Conservation (phyloP, 2,329 filamentous ascomycete species). For the Colletotrichum sp. region DNA sequence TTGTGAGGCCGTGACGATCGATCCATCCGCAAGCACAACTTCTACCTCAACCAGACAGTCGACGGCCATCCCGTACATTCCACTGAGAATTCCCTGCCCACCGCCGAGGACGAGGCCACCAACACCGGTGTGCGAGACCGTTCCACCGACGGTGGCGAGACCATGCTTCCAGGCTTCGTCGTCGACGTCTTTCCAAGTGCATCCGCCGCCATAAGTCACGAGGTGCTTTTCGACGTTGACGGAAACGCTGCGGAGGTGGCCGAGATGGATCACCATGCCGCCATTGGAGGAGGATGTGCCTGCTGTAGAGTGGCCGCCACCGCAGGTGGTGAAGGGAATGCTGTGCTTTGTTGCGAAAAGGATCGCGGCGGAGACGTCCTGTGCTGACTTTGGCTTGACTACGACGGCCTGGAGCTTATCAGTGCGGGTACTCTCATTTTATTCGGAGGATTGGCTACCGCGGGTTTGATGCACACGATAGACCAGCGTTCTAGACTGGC, state of each 20-base stretch:
- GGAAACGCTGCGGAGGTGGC: conserved; percentile 51
- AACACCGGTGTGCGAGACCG: conserved; percentile 67
- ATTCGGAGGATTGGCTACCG: conserved; percentile 13
- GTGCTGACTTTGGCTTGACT: conserved; percentile 41
- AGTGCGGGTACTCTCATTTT: background rate
- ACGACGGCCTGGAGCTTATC: conserved; percentile 42
- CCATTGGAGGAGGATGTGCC: conserved; percentile 52
- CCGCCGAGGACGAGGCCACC: conserved; percentile 63
- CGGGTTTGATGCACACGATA: conserved; percentile 38
- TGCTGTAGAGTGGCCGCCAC: conserved; percentile 61
- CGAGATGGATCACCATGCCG: conserved; percentile 61
- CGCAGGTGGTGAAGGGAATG: conserved; percentile 57
- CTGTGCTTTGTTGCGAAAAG: conserved; percentile 45
- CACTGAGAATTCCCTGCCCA: conserved; percentile 62
- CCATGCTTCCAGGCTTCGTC: conserved; percentile 50
- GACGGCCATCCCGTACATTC: conserved; percentile 54
- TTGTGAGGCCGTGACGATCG: conserved; percentile 41
- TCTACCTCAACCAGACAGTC: conserved; percentile 44
- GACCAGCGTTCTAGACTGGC: conserved; percentile 42
- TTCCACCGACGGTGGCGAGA: conserved; percentile 65
- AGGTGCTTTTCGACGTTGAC: conserved; percentile 50
- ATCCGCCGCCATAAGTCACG: conserved; percentile 55
- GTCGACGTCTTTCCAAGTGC: conserved; percentile 60
- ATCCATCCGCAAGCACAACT: conserved; percentile 43
- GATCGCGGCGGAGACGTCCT: conserved; percentile 46